Evolutionary conservation across 2,329 filamentous ascomycete species (phyloP).

Genomic region (Clonostachys sp.): DNA sequence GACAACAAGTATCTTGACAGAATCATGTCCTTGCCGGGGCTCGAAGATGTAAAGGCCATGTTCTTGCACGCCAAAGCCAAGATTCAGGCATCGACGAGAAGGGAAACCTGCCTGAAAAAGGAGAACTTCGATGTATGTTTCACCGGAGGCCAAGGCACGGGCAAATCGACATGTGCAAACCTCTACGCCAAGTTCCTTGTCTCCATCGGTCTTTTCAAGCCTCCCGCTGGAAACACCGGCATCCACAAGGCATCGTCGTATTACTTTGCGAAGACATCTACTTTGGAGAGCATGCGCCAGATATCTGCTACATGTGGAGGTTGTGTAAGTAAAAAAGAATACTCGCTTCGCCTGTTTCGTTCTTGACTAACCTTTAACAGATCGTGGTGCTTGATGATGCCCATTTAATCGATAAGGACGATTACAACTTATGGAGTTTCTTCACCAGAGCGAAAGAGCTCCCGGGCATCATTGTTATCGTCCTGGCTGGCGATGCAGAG

Average conservation of each 20-base stretch:
- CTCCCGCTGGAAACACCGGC: slow-evolving; percentile 37
- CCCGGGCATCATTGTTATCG: slow-evolving; percentile 17
- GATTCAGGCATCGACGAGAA: slow-evolving; percentile 45
- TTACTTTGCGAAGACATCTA: slow-evolving; percentile 18
- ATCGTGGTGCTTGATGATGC: slow-evolving; percentile 20
- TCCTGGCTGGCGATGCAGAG: slow-evolving; percentile 17
- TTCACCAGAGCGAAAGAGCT: slow-evolving; percentile 15
- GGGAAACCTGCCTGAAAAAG: slow-evolving; percentile 44
- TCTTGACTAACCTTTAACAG: slow-evolving; percentile 7
- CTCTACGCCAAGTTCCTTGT: slow-evolving; percentile 50
- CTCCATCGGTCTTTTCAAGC: slow-evolving; percentile 4
- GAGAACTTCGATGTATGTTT: slow-evolving; percentile 22
- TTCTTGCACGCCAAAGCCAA: slow-evolving; percentile 36
- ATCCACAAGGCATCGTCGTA: slow-evolving; percentile 18
- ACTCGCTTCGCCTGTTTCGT: neutral
- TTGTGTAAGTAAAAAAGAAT: slow-evolving; percentile 37
- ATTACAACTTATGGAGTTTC: slow-evolving; percentile 18
- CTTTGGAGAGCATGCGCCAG: slow-evolving; percentile 37
- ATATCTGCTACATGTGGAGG: slow-evolving; percentile 40
- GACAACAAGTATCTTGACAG: slow-evolving; percentile 50
- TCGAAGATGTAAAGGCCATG: slow-evolving; percentile 56
- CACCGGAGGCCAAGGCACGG: slow-evolving; percentile 23
- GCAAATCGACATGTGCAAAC: slow-evolving; percentile 57
- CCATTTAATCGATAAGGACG: slow-evolving; percentile 16
- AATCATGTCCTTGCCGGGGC: slow-evolving; percentile 58